Percentiles rank a stretch among this genome's conserved stretches.
These are phyloP conservation scores for Candida labiduridarum DNA, from an alignment of 1,139 yeast species.

Conservation along the genomic window DNA sequence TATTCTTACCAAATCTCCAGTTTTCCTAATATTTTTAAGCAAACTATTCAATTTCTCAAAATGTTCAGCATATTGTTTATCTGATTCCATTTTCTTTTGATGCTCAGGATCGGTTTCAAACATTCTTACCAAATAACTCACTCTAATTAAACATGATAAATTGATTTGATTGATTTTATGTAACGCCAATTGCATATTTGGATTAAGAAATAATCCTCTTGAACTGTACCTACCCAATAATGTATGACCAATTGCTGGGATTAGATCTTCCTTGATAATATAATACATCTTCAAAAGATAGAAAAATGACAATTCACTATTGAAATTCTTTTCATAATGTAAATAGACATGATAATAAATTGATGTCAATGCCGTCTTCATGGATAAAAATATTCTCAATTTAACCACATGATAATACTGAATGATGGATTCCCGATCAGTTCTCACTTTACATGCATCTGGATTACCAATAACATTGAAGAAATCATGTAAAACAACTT, in stretches of 20 bases:
- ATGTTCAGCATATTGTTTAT: constrained; percentile 20
- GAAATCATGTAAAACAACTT: constrained; percentile 19
- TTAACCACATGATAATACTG: constrained; percentile 10
- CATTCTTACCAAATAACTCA: constrained; percentile 24
- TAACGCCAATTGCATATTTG: constrained; percentile 38
- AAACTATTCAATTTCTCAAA: constrained; percentile 28
- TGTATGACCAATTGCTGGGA: constrained; percentile 41
- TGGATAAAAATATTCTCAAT: constrained; percentile 24
- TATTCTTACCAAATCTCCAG: constrained; percentile 39
- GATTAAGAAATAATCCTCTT: constrained; percentile 46
- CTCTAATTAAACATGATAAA: constrained; percentile 35
- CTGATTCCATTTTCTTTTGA: constrained; percentile 18
- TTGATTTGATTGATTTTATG: constrained; percentile 41
- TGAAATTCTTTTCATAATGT: constrained; percentile 36
- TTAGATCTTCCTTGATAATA: constrained; percentile 34
- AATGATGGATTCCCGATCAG: constrained; percentile 5
- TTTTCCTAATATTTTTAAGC: constrained; percentile 35
- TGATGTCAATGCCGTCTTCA: constrained; percentile 36
- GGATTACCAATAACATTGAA: constrained; percentile 18
- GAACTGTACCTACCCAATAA: constrained; percentile 32
- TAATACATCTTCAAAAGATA: constrained; percentile 38
- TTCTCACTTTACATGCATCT: constrained; percentile 28
- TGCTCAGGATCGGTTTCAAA: constrained; percentile 22
- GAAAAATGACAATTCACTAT: constrained; percentile 30
- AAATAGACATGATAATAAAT: constrained; percentile 41